A percentile compares a stretch with the other conserved stretches of the same genome.
phyloP scores from a whole-genome alignment of 2,329 filamentous ascomycete genomes.

The Neospermospora avenae region DNA sequence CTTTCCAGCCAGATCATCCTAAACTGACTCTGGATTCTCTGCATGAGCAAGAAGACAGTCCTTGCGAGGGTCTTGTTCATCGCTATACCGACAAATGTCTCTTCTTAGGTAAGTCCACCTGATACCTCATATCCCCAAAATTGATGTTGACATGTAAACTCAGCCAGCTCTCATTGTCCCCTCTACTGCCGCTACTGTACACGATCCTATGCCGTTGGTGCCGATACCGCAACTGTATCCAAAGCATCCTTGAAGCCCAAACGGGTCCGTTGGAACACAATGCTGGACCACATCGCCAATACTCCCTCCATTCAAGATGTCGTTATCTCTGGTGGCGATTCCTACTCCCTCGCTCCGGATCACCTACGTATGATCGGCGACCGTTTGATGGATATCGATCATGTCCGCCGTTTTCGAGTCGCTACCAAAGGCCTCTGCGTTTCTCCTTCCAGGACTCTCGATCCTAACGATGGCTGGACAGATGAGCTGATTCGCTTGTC shows the following conservation, averaged over 20 bases:
- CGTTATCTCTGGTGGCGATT: slow-evolving; percentile 61
- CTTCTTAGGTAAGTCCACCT: slow-evolving; percentile 49
- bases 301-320: slow-evolving; percentile 52
- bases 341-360: slow-evolving; percentile 53
- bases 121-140: not conserved
- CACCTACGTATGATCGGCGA: slow-evolving; percentile 53
- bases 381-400: slow-evolving; percentile 52
- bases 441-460: slow-evolving; percentile 52
- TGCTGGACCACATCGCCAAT: slow-evolving; percentile 54
- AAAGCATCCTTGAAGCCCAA: slow-evolving; percentile 43
- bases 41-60: slow-evolving; percentile 53
- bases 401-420: slow-evolving; percentile 58
- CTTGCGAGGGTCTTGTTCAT: slow-evolving; percentile 56
- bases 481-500: slow-evolving; percentile 49
- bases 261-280: slow-evolving; percentile 48
- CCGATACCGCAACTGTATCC: slow-evolving; percentile 48
- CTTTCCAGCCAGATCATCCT: slow-evolving; percentile 52
- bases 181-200: slow-evolving; percentile 63
- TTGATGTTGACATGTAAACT: not conserved
- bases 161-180: slow-evolving; percentile 58
- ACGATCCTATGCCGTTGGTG: slow-evolving; percentile 56
- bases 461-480: slow-evolving; percentile 51
- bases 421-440: slow-evolving; percentile 61
- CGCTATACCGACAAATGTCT: slow-evolving; percentile 62
- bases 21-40: slow-evolving; percentile 54